Evolutionary conservation across 1,284 basidiomycete genomes (phyloP).

Genomic region (Stygiomarasmius scandens): DNA sequence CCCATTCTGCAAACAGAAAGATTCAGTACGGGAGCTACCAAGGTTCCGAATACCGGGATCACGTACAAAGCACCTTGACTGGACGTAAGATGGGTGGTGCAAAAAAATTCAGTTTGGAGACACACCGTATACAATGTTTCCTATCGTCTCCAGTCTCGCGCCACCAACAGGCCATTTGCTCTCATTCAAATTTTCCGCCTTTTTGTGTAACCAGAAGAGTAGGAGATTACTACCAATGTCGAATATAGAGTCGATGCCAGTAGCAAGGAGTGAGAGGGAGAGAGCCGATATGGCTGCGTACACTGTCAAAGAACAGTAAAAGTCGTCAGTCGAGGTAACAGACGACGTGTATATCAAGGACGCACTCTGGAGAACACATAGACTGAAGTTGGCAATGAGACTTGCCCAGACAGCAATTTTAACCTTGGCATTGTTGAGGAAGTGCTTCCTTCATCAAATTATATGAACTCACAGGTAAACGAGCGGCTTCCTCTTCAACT

Average conservation of each 20-base stretch:
- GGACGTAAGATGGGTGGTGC: constrained; percentile 16
- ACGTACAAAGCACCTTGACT: constrained; percentile 66
- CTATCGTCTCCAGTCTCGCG: constrained; percentile 85
- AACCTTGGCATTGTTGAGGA: constrained; percentile 51
- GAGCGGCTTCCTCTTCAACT: constrained; percentile 62
- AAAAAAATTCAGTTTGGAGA: background rate
- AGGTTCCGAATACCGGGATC: constrained; percentile 1
- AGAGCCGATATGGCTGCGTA: constrained; percentile 86
- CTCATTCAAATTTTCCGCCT: constrained; percentile 72
- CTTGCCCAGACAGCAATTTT: constrained; percentile 91
- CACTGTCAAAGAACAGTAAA: constrained; percentile 43
- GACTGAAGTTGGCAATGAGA: constrained; percentile 73
- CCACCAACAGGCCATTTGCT: constrained; percentile 94
- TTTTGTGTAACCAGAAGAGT: constrained; percentile 81
- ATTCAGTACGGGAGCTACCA: background rate
- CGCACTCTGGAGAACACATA: constrained; percentile 72
- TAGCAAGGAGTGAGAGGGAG: constrained; percentile 89
- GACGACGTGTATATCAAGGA: constrained; percentile 9
- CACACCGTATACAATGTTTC: constrained; percentile 85
- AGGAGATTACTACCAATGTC: constrained; percentile 91
- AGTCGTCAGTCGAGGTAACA: background rate
- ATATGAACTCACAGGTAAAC: constrained; percentile 57
- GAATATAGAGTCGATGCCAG: constrained; percentile 87
- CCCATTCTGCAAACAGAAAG: constrained; percentile 62
- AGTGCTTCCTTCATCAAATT: background rate